These are phyloP conservation scores for Penicillium antarcticum DNA, from an alignment of 495 filamentous ascomycete species.

Conservation along the genomic window DNA sequence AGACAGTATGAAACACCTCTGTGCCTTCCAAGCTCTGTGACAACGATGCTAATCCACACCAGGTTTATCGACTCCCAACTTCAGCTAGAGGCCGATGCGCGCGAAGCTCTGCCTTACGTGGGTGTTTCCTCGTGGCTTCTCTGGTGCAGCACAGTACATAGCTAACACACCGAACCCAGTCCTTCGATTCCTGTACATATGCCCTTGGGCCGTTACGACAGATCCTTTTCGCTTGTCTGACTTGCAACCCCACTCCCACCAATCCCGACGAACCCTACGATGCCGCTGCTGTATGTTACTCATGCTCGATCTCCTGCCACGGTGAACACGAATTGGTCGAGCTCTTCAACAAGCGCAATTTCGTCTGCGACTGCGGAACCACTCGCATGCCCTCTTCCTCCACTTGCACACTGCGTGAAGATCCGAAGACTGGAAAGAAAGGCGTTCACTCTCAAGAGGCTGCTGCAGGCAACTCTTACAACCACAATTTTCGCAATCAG, in stretches of 20 bases:
- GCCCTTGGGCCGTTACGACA: conserved; percentile 84
- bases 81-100: conserved; percentile 87
- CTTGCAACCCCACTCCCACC: conserved; percentile 78
- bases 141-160: conserved; percentile 1
- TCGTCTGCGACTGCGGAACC: conserved; percentile 96
- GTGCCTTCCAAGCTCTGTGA: neutral
- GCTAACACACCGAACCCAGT: conserved; percentile 42
- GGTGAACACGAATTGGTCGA: conserved; percentile 94
- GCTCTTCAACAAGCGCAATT: conserved; percentile 92
- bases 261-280: conserved; percentile 59
- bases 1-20: conserved; percentile 58
- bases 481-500: conserved; percentile 87
- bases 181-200: conserved; percentile 89
- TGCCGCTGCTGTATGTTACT: conserved; percentile 87
- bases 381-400: conserved; percentile 66
- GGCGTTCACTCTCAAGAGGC: conserved; percentile 74
- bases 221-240: conserved; percentile 82
- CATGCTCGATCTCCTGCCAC: conserved; percentile 94
- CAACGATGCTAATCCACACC: conserved; percentile 2
- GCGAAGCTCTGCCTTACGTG: conserved; percentile 90
- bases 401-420: conserved; percentile 75
- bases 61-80: conserved; percentile 90
- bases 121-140: conserved; percentile 8
- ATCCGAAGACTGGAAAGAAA: conserved; percentile 68
- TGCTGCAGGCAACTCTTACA: conserved; percentile 76